Percentiles rank a stretch among this genome's conserved stretches.
phyloP scores from a whole-genome alignment of 805 yeast genomes.

The Metschnikowia continentalis region DNA sequence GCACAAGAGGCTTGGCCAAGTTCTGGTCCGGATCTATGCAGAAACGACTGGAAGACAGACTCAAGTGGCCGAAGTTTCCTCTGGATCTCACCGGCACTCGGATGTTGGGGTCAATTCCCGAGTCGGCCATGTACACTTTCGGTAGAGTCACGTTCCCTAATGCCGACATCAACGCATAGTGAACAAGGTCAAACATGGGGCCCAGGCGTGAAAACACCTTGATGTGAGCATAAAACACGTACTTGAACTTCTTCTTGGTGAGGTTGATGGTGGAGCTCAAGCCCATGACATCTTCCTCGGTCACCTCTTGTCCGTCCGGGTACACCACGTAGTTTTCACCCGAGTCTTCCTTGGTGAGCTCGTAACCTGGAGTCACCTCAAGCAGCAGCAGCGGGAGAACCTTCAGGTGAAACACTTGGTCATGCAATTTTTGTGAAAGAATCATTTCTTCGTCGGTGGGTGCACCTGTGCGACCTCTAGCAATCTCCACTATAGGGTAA shows the following conservation, averaged over 20 bases:
- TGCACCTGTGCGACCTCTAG: slow-evolving; percentile 71
- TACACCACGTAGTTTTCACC: slow-evolving; percentile 29
- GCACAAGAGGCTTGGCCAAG: slow-evolving; percentile 30
- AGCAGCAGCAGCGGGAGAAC: slow-evolving; percentile 35
- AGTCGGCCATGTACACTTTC: slow-evolving; percentile 51
- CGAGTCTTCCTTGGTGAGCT: slow-evolving; percentile 15
- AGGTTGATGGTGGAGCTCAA: slow-evolving; percentile 18
- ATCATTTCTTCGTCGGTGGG: slow-evolving; percentile 86
- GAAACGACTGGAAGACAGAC: slow-evolving; percentile 29
- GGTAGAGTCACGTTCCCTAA: slow-evolving; percentile 61
- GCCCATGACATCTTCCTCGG: slow-evolving; percentile 22
- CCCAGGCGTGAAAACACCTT: slow-evolving; percentile 79
- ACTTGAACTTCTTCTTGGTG: slow-evolving; percentile 24
- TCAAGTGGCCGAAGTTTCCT: slow-evolving; percentile 49
- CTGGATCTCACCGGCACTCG: slow-evolving; percentile 50
- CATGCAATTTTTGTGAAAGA: slow-evolving; percentile 60
- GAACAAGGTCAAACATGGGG: slow-evolving; percentile 73
- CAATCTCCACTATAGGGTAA: slow-evolving; percentile 72
- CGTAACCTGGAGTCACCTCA: slow-evolving; percentile 15
- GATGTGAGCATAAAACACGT: slow-evolving; percentile 65
- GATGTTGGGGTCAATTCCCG: slow-evolving; percentile 51
- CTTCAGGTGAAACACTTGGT: slow-evolving; percentile 54
- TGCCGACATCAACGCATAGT: slow-evolving; percentile 65
- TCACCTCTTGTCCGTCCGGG: slow-evolving; percentile 51
- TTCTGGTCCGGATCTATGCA: slow-evolving; percentile 48